Conservation (phyloP, 75 land plant genomes). For the Selaginella tamariscina region DNA sequence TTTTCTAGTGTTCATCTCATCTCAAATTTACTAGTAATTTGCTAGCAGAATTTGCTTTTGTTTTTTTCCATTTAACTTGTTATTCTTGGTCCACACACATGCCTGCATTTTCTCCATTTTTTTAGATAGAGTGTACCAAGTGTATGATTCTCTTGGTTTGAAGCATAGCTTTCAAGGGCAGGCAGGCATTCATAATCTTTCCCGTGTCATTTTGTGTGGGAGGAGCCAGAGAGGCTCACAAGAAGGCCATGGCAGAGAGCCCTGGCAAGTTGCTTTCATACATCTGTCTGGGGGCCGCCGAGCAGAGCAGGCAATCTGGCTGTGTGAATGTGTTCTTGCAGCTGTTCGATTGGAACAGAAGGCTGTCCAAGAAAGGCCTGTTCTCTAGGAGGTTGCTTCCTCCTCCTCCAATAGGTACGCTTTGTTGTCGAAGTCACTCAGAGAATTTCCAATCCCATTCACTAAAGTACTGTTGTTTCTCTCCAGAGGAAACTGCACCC, state of each 20-base stretch:
- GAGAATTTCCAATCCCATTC: background rate
- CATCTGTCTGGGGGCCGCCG: background rate
- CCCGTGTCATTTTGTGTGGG: background rate
- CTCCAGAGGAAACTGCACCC: background rate
- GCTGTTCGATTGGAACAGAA: background rate
- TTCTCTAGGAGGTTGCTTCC: background rate
- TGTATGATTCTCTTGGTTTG: background rate
- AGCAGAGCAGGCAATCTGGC: background rate
- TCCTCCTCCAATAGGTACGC: background rate
- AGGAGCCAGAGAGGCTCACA: background rate
- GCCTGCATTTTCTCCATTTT: background rate
- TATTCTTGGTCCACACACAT: background rate
- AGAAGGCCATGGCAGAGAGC: background rate
- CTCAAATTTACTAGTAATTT: too few species aligned
- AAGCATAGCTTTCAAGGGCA: background rate
- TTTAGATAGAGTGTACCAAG: background rate
- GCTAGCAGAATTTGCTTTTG: too few species aligned
- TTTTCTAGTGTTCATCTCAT: background rate
- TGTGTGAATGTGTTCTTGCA: background rate
- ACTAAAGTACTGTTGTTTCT: background rate
- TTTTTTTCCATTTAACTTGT: background rate
- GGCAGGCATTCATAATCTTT: background rate
- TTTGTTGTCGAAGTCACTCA: too few species aligned
- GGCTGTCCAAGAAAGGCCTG: background rate
- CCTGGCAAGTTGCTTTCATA: background rate